Evolutionary conservation across 2,329 filamentous ascomycete species (phyloP).

Genomic region (Lecanicillium sp.): DNA sequence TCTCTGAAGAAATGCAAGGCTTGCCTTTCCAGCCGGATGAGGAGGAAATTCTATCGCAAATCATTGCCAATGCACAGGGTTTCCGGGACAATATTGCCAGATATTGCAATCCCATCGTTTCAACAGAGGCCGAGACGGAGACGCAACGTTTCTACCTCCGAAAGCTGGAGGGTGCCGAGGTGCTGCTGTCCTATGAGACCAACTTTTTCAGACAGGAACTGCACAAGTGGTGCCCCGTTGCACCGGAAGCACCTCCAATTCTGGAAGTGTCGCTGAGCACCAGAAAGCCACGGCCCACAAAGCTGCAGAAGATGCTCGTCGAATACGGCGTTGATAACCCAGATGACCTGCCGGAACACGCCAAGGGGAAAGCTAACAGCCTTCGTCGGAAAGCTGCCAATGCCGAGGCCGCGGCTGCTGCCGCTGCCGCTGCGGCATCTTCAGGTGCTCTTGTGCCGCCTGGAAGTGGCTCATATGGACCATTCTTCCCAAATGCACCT

Average conservation of each 20-base stretch:
- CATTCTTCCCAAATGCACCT: neutral
- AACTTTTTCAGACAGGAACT: slow-evolving; percentile 95
- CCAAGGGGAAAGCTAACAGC: slow-evolving; percentile 70
- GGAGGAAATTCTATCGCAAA: slow-evolving; percentile 75
- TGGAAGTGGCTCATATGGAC: slow-evolving; percentile 16
- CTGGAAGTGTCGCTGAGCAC: slow-evolving; percentile 85
- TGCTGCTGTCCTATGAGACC: slow-evolving; percentile 85
- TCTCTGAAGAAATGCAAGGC: slow-evolving; percentile 72
- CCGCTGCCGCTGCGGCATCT: slow-evolving; percentile 25
- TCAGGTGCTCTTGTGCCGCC: slow-evolving; percentile 14
- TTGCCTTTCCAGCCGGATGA: slow-evolving; percentile 96
- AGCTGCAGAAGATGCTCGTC: slow-evolving; percentile 89
- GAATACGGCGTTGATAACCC: slow-evolving; percentile 84
- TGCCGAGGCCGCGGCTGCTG: slow-evolving; percentile 42
- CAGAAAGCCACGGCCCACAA: slow-evolving; percentile 90
- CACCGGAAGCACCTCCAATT: slow-evolving; percentile 76
- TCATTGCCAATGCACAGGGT: slow-evolving; percentile 74
- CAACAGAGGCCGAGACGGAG: slow-evolving; percentile 77
- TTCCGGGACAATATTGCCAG: slow-evolving; percentile 77
- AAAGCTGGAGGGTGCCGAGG: slow-evolving; percentile 95
- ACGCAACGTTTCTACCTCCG: slow-evolving; percentile 91
- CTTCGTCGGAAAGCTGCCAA: slow-evolving; percentile 64
- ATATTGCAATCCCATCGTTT: slow-evolving; percentile 74
- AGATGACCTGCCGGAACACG: slow-evolving; percentile 78
- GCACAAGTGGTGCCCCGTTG: slow-evolving; percentile 90